A percentile compares a stretch with the other conserved stretches of the same genome.
Evolutionary conservation across 2,329 filamentous ascomycete genomes (phyloP).

Genomic region (Hypoxylon sp.): DNA sequence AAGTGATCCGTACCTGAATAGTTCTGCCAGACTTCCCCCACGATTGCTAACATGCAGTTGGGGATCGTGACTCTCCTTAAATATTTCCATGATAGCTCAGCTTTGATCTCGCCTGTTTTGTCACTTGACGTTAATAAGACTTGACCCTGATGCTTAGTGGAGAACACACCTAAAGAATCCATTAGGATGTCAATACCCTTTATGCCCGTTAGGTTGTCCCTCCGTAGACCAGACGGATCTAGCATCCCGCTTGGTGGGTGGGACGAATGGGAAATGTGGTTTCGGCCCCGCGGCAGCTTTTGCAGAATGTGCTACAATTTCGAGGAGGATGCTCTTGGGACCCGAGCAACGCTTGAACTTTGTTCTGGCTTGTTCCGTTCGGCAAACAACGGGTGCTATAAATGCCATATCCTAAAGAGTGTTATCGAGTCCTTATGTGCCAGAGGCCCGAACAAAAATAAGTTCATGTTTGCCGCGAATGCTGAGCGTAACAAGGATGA

Average conservation of each 20-base stretch:
- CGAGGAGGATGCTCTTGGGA: neutral
- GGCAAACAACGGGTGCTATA: neutral
- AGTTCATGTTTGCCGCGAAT: neutral
- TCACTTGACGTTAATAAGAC: neutral
- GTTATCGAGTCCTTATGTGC: neutral
- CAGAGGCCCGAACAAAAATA: neutral
- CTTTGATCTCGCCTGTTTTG: neutral
- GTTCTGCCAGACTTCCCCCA: neutral
- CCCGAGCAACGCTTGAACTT: neutral
- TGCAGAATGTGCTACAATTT: conserved; percentile 1
- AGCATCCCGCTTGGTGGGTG: neutral
- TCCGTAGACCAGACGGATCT: neutral
- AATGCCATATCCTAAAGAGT: neutral
- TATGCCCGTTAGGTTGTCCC: neutral
- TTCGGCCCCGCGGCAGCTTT: neutral
- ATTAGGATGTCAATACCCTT: neutral
- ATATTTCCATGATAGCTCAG: neutral
- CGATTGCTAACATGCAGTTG: too few species aligned
- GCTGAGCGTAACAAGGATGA: neutral
- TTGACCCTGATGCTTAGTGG: neutral
- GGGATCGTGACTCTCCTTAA: neutral
- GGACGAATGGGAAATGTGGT: neutral
- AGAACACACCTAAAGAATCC: neutral
- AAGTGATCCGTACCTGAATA: neutral
- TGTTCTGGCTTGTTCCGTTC: neutral